Percentiles rank a stretch among this genome's conserved stretches.
These are phyloP conservation scores for Saccharomyces pastorianus DNA, from an alignment of 1,139 yeast genomes.

Conservation along the genomic window DNA sequence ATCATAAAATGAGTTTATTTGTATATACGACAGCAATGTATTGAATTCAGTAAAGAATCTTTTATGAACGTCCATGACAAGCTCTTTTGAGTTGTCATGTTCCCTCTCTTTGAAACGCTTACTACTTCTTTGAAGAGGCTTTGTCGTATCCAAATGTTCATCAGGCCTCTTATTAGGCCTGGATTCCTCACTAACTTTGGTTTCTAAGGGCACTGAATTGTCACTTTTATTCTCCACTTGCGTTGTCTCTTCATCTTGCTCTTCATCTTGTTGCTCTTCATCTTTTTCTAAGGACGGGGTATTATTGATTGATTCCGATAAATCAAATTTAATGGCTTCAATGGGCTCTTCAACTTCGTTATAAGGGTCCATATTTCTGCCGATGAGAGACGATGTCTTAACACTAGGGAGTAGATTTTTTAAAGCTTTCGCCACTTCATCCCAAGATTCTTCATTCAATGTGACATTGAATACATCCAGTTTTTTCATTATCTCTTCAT, in stretches of 20 bases:
- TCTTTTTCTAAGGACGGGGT: constrained; percentile 6
- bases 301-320: constrained; percentile 1
- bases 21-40: constrained; percentile 2
- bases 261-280: constrained; percentile 8
- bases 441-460: constrained; percentile 26
- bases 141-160: constrained; percentile 10
- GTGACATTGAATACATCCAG: constrained; percentile 19
- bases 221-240: background rate
- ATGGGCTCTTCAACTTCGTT: constrained; percentile 41
- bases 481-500: constrained; percentile 23
- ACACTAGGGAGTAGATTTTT: constrained; percentile 23
- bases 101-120: constrained; percentile 35
- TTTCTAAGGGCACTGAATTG: background rate
- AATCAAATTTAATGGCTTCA: constrained; percentile 33
- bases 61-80: constrained; percentile 9
- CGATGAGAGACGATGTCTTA: constrained; percentile 22
- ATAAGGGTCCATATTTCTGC: constrained; percentile 41
- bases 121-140: constrained; percentile 32
- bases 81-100: constrained; percentile 21
- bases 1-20: too few species aligned
- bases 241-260: constrained; percentile 6
- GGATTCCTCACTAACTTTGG: background rate
- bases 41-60: constrained; percentile 8
- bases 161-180: constrained; percentile 7
- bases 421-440: constrained; percentile 21